These are phyloP conservation scores for Diphasiastrum complanatum DNA, from an alignment of 83 land plant species.

Conservation along the genomic window DNA sequence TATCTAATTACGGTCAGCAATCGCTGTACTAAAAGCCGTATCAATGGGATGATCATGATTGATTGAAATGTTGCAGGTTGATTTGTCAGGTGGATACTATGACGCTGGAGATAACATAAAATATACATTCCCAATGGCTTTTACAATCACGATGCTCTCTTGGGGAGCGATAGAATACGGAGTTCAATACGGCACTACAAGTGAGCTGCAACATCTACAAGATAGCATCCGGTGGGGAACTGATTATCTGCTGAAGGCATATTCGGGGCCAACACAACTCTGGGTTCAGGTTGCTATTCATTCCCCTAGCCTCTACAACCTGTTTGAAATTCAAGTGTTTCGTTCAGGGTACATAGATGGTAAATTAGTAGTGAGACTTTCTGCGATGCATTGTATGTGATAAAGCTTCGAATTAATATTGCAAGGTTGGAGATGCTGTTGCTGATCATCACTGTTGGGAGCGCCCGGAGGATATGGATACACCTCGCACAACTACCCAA, in stretches of 20 bases:
- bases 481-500: conserved; percentile 12
- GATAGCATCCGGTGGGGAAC: conserved; percentile 10
- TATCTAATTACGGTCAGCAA: no score
- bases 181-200: not conserved
- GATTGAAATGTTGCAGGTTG: no score
- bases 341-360: no score
- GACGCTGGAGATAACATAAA: conserved; percentile 13
- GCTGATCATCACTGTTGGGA: conserved; percentile 25
- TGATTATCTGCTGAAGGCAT: conserved; percentile 1
- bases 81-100: conserved; percentile 9
- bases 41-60: no score
- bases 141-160: conserved; percentile 11
- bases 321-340: no score
- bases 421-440: conserved; percentile 21
- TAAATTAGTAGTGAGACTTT: no score
- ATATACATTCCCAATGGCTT: conserved; percentile 11
- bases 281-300: conserved; percentile 17
- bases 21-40: no score
- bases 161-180: conserved; percentile 12
- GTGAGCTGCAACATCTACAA: not conserved
- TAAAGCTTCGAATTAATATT: no score
- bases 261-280: conserved; percentile 3
- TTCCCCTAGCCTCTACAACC: not conserved
- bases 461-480: conserved; percentile 23
- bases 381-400: no score